Percentiles rank a stretch among this genome's conserved stretches.
Conservation (phyloP, 306 rosid species). For the Lotus japonicus region DNA sequence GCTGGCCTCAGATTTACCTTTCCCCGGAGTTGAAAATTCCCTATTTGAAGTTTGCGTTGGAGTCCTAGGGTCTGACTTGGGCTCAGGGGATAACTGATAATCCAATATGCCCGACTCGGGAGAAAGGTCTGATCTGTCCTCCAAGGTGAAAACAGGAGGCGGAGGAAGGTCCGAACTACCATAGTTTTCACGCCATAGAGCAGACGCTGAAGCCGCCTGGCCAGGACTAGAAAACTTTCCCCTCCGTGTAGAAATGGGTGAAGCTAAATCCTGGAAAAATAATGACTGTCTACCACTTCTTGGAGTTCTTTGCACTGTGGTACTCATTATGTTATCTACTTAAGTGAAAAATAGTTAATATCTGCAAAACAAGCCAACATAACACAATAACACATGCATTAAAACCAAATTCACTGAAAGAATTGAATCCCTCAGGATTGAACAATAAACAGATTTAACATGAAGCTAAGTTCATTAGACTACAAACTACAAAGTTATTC, state of each 20-base stretch:
- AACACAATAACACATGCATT: background rate
- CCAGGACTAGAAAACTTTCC: constrained; percentile 79
- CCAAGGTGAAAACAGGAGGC: constrained; percentile 87
- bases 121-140: constrained; percentile 84
- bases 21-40: constrained; percentile 52
- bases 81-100: constrained; percentile 79
- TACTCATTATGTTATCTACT: constrained; percentile 37
- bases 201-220: constrained; percentile 76
- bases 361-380: constrained; percentile 27
- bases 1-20: constrained; percentile 67
- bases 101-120: constrained; percentile 88
- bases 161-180: constrained; percentile 85
- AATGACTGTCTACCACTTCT: constrained; percentile 73
- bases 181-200: constrained; percentile 76
- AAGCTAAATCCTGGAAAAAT: constrained; percentile 89
- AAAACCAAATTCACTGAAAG: constrained; percentile 2
- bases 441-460: background rate
- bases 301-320: constrained; percentile 64
- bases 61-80: constrained; percentile 60
- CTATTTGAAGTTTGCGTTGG: constrained; percentile 46
- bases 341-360: background rate
- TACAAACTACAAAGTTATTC: background rate
- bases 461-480: background rate
- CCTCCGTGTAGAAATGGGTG: constrained; percentile 71
- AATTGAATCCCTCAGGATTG: background rate